Evolutionary conservation across 2,329 filamentous ascomycete genomes (phyloP), one percentile per base, ranked within the genome.

Genomic region (Phialophora chinensis): DNA sequence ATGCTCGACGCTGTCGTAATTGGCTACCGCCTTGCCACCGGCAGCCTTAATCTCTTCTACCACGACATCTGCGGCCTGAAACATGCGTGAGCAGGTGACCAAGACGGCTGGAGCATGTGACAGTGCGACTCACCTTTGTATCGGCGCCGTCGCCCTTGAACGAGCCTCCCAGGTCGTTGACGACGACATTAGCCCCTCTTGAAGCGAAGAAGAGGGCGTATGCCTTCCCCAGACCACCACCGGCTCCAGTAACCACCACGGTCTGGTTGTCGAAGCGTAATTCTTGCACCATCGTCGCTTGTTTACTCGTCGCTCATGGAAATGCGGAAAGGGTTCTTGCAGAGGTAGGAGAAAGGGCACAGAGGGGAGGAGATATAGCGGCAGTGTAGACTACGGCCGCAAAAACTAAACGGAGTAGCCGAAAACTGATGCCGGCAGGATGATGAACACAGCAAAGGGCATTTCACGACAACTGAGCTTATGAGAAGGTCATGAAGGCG

Each of bases 21-120:
- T 98, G 80, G 94, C 93, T 58, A 97, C 93, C 67, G 95, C 95
- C 81, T 97, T 96, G 79, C 95, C 95, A 79, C 95, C 95, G 61
- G 90, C 90, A 77, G 88, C 86, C 80, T 90, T 93, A 73, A 83
- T 83, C 73, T 83, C 79, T 4, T 81, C 74, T 56, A 83, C 81
- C 14, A 83, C 81, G 38, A 80, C 74, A 75, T 83, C 81, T 56
- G 81, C 81, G 65, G 81, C 97, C 94, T 78, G 87, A 35, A 20
- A 47, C 10, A 44, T 4, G 63, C 7, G 68, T 70, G 58, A 68
- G 66, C 17, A 38, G 62, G 29, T 55, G 23, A 57, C 27, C n/a
- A 80, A 94, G 94, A 82, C 92, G 89, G 74, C 92, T 94, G 89
- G 86, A 85, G 60, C 65, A 68, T 69, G 68, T 68, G 68, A 70